Evolutionary conservation across 805 yeast genomes (phyloP).

Genomic region (Spathaspora hagerdaliae): DNA sequence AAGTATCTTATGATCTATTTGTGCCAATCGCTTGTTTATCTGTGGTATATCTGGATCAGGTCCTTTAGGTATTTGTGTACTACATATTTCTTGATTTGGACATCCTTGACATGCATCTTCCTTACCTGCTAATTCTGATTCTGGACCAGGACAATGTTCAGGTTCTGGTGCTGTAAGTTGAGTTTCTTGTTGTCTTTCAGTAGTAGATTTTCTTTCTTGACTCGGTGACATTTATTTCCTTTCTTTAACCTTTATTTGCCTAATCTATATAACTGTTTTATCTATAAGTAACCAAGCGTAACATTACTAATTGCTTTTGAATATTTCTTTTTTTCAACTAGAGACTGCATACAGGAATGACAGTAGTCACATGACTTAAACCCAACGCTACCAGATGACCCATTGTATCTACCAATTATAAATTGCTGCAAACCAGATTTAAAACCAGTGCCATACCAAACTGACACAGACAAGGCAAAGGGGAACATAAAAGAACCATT

Average conservation of each 20-base stretch:
- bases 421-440: no score
- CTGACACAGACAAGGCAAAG: no score
- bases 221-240: constrained; percentile 19
- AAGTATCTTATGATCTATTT: constrained; percentile 71
- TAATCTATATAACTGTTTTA: no score
- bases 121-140: constrained; percentile 88
- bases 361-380: no score
- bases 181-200: constrained; percentile 15
- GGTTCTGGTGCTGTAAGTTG: constrained; percentile 69
- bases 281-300: neutral
- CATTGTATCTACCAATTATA: no score
- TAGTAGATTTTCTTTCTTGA: neutral
- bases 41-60: constrained; percentile 90
- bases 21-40: constrained; percentile 63
- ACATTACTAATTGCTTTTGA: neutral
- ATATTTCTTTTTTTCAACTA: neutral
- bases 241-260: no score
- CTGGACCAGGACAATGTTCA: constrained; percentile 98
- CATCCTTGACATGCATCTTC: constrained; percentile 94
- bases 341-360: neutral
- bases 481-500: no score
- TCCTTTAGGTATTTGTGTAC: constrained; percentile 77
- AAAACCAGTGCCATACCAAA: no score
- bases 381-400: no score
- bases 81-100: constrained; percentile 88